Evolutionary conservation across 805 yeast species (phyloP), one percentile per base, ranked within the genome.

Genomic region (Saccharomyces mikatae): DNA sequence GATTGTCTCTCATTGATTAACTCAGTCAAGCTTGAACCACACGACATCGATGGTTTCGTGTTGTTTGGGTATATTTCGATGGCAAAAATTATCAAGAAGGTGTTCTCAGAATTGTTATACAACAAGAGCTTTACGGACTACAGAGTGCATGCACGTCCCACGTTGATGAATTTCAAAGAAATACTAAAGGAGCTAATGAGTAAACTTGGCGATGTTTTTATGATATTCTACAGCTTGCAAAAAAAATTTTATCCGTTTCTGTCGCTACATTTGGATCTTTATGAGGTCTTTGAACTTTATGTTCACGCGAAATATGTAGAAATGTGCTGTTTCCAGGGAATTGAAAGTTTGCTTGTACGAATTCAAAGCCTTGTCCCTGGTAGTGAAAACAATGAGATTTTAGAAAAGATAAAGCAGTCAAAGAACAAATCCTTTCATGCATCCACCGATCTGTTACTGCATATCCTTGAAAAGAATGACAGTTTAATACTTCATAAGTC

Each of bases 51-150:
- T 1, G 30, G 36, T 13, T 13, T 47, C 5, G 10, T 48, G 2
- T 51, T 41, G 11, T 50, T 55, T 29, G 49, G 53, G 6, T 22
- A 47, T 17, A 58, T 58, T 31, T 13, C 58, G 13, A 30, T 60
- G 22, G 49, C 58, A 1, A 57, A 53, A 36, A 17, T 56, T 2
- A 50, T 60, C 4, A 11, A 50, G 3, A 29, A 41, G 1, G 29
- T 47, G 2, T 55, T 54, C 27, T n/a, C 21, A 17, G 32, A 47
- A 2, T 1, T 57, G 8, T 41, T 60, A 5, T 58, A 55, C 31
- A 55, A 52, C 28, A 30, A 47, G 17, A 47, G 51, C 6, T 58
- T 56, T 32, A 56, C 59, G 5, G 51, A 54, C 30, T 58, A 52
- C 51, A 52, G 48, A 31, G 8, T 56, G 1, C 57, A 50, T 50